Conservation (phyloP, 2,329 filamentous ascomycete species). For the Domatiomyces globalis region DNA sequence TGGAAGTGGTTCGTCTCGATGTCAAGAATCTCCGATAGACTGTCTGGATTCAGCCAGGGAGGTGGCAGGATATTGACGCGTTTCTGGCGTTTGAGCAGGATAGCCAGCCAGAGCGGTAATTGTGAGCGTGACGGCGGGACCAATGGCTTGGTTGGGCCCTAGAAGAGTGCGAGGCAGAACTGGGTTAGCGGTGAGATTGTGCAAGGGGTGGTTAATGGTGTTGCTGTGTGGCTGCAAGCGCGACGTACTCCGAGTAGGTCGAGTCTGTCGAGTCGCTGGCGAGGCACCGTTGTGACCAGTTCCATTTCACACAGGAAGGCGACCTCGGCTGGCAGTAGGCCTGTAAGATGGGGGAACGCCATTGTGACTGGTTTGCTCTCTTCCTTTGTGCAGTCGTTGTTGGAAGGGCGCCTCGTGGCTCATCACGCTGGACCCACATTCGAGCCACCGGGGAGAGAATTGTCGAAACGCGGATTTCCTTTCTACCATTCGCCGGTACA, state of each 20-base stretch:
- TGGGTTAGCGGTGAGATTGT: background rate
- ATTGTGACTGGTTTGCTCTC: slow-evolving; percentile 25
- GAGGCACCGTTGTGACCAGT: slow-evolving; percentile 78
- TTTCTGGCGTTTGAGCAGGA: slow-evolving; percentile 85
- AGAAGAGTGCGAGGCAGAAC: slow-evolving; percentile 2
- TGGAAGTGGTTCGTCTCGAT: slow-evolving; percentile 62
- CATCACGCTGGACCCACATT: too few relatives aligned
- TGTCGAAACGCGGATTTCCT: too few relatives aligned
- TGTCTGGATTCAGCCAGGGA: slow-evolving; percentile 67
- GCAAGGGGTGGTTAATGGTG: background rate
- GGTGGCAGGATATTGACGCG: slow-evolving; percentile 87
- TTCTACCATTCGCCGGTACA: too few relatives aligned
- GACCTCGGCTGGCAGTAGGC: slow-evolving; percentile 73
- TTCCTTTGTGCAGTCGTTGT: background rate
- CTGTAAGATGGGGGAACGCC: slow-evolving; percentile 48
- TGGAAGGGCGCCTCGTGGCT: background rate
- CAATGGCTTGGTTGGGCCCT: slow-evolving; percentile 67
- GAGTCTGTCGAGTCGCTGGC: slow-evolving; percentile 76
- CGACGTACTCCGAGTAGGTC: slow-evolving; percentile 67
- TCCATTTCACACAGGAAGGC: slow-evolving; percentile 98
- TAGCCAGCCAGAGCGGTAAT: slow-evolving; percentile 83
- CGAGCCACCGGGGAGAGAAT: too few relatives aligned
- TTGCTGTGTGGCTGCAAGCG: slow-evolving; percentile 16
- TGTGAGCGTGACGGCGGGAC: slow-evolving; percentile 66
- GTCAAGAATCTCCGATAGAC: slow-evolving; percentile 62